Conservation (phyloP, 495 filamentous ascomycete species). For the Trichoderma reesei region DNA sequence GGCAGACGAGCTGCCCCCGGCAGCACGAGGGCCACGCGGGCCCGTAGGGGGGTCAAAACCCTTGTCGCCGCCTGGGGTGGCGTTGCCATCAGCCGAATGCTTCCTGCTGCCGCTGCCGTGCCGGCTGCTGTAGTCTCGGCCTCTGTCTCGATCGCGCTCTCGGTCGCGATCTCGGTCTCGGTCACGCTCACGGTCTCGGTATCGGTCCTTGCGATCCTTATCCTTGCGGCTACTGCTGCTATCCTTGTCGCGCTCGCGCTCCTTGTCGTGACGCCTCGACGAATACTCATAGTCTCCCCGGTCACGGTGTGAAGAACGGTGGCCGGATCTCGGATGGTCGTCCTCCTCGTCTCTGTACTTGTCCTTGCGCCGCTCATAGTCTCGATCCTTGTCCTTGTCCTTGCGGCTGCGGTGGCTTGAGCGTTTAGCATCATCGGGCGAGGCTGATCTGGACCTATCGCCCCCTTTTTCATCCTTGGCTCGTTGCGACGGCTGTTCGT, state of each 20-base stretch:
- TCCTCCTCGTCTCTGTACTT: constrained; percentile 22
- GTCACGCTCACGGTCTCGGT: constrained; percentile 39
- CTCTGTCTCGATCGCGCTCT: constrained; percentile 31
- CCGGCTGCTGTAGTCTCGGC: constrained; percentile 34
- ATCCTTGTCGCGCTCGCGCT: constrained; percentile 23
- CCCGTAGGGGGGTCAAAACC: constrained; percentile 32
- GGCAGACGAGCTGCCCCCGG: background rate
- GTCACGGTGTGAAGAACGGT: constrained; percentile 39
- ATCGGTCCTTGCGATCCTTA: constrained; percentile 24
- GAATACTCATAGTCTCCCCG: constrained; percentile 32
- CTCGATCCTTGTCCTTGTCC: constrained; percentile 32
- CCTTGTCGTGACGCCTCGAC: constrained; percentile 18
- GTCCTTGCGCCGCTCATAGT: constrained; percentile 37
- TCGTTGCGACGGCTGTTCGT: constrained; percentile 19
- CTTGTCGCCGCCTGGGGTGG: constrained; percentile 31
- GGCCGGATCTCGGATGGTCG: constrained; percentile 27
- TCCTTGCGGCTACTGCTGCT: constrained; percentile 21
- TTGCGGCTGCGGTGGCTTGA: constrained; percentile 42
- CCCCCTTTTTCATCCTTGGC: constrained; percentile 28
- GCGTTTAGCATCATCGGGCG: constrained; percentile 40
- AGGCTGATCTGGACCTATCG: constrained; percentile 42
- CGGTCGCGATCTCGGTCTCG: constrained; percentile 37
- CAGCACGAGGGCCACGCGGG: constrained; percentile 19
- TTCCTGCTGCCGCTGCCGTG: constrained; percentile 35
- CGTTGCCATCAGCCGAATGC: constrained; percentile 10